These are phyloP conservation scores for Kandelia obovata DNA, from an alignment of 345 rosid genomes.

Conservation along the genomic window DNA sequence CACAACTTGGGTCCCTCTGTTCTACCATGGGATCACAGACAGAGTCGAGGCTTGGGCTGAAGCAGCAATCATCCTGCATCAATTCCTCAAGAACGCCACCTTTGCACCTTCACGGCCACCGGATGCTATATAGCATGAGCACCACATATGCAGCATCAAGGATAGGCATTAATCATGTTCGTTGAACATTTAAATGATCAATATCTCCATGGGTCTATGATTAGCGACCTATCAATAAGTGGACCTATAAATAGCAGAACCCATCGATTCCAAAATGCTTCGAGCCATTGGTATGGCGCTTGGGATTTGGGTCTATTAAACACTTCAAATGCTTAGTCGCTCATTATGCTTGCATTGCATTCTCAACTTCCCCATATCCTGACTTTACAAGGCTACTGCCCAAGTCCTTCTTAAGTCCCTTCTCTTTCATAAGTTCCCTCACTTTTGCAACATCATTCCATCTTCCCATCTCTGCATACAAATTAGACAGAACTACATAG, in stretches of 20 bases:
- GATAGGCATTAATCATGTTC: no score
- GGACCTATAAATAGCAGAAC: neutral
- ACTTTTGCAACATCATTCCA: constrained; percentile 41
- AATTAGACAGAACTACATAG: constrained; percentile 38
- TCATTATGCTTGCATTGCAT: neutral
- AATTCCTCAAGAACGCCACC: no score
- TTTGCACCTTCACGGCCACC: no score
- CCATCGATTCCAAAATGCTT: neutral
- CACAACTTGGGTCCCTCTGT: no score
- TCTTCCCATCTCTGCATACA: constrained; percentile 52
- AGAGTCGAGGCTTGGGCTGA: no score
- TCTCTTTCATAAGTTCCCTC: constrained; percentile 39
- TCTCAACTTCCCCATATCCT: constrained; percentile 15
- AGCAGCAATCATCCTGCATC: no score
- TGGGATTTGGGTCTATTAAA: neutral
- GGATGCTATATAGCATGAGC: neutral
- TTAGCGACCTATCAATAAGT: neutral
- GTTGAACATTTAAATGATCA: no score
- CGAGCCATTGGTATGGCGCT: neutral
- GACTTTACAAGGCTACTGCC: constrained; percentile 37
- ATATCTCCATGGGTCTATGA: neutral
- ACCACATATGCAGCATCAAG: neutral
- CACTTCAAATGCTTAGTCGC: neutral
- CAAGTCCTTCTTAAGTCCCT: constrained; percentile 40
- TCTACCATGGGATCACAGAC: no score